A percentile compares a stretch with the other conserved stretches of the same genome.
Conservation (phyloP, 495 filamentous ascomycete genomes). For the Gamarada debralockiae region DNA sequence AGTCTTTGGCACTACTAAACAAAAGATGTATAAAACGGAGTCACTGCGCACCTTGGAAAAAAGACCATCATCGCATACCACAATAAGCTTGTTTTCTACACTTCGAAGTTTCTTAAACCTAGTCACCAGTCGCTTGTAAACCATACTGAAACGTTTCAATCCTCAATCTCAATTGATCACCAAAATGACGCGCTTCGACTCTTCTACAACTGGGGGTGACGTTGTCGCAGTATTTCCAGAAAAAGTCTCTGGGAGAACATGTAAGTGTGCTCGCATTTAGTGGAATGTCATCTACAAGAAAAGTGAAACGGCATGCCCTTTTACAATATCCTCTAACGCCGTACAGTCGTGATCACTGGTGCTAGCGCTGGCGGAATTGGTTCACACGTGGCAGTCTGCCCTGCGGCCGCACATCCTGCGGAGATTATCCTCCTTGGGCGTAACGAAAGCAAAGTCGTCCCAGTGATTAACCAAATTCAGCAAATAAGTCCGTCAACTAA, state of each 20-base stretch:
- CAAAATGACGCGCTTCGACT: neutral
- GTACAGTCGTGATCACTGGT: constrained; percentile 36
- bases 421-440: constrained; percentile 38
- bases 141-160: too few species aligned
- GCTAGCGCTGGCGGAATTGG: constrained; percentile 40
- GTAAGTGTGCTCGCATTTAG: constrained; percentile 21
- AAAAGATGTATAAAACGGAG: too few species aligned
- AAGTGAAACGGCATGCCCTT: too few species aligned
- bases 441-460: constrained; percentile 31
- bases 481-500: neutral
- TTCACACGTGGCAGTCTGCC: constrained; percentile 38
- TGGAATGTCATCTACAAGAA: neutral
- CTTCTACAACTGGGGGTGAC: constrained; percentile 35
- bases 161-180: too few species aligned
- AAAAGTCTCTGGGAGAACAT: constrained; percentile 32
- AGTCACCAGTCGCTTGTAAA: too few species aligned
- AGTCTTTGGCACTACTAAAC: too few species aligned
- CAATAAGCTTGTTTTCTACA: too few species aligned
- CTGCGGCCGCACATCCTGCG: constrained; percentile 36
- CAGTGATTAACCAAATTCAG: constrained; percentile 24
- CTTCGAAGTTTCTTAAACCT: too few species aligned
- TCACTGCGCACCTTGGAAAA: too few species aligned
- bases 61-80: too few species aligned
- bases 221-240: constrained; percentile 39
- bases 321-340: neutral